Evolutionary conservation across 2,329 filamentous ascomycete genomes (phyloP), one percentile per base, ranked within the genome.

Genomic region (Chaetomium olivaceum): DNA sequence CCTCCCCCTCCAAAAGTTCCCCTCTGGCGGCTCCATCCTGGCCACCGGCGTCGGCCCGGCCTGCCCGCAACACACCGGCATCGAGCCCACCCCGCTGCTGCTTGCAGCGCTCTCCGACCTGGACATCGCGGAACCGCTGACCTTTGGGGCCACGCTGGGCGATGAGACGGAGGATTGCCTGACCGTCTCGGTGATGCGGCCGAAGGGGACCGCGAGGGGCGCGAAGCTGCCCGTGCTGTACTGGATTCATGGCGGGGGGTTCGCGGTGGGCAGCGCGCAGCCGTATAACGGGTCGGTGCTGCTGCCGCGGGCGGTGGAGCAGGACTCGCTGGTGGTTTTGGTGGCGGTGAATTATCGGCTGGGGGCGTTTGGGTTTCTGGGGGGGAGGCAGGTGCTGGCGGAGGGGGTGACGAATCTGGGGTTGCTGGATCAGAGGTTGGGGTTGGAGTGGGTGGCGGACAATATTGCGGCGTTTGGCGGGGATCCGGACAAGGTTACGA

Each of bases 381-480:
- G 86, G 0, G 90, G 90, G 7, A 84, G 83, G 60, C 89, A 92
- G 74, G 82, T 92, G 51, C 79, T 89, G 3, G 80, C 81, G 4
- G 89, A 91, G 66, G 89, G 89, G 1, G 83, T 87, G 2, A 77
- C 88, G 2, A 94, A 93, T 73, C 75, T 92, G 3, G 91, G 91
- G 2, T 81, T 91, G 3, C 80, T 90, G 0, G 91, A 94, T 72
- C 90, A 93, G 72, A 82, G 89, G 36, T 81, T 90, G 69, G 91
- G 85, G 0, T 80, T 94, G 7, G 78, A 93, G 74, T 94, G 91
- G 91, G 85, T 91, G 0, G 87, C 89, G 8, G 89, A 92, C 70
- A 92, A 93, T 70, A 92, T 94, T 63, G 87, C 80, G 1, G 82
- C 86, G 0, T 96, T 95, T 73, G 92, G 92, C 9, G 92, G 92